These are phyloP conservation scores for Alternaria longipes DNA, from an alignment of 2,329 filamentous ascomycete species.

Conservation along the genomic window DNA sequence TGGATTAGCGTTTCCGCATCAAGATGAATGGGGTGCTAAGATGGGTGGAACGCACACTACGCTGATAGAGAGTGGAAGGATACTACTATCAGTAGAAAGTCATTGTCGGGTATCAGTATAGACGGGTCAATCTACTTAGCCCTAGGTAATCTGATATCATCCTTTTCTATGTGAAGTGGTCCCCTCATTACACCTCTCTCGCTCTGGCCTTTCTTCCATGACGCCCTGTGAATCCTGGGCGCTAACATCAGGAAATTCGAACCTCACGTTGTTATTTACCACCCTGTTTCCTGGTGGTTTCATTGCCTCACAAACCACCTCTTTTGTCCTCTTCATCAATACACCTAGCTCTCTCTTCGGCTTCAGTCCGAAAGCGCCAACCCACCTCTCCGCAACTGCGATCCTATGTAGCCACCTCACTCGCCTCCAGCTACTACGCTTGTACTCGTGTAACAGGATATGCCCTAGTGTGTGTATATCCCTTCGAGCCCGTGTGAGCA, in stretches of 20 bases:
- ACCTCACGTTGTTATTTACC: background rate
- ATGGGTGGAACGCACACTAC: background rate
- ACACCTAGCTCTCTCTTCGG: background rate
- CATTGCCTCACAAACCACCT: background rate
- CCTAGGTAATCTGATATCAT: background rate
- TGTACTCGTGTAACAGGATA: slow-evolving; percentile 29
- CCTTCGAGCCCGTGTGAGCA: slow-evolving; percentile 19
- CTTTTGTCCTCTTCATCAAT: background rate
- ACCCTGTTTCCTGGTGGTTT: background rate
- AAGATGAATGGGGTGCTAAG: background rate
- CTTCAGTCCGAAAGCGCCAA: slow-evolving; percentile 7
- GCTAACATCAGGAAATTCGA: background rate
- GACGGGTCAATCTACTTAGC: background rate
- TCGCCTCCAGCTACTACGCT: slow-evolving; percentile 20
- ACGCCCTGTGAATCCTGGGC: background rate
- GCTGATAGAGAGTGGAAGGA: background rate
- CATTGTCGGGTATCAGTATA: background rate
- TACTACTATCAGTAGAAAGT: background rate
- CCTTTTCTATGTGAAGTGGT: background rate
- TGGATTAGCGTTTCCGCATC: background rate
- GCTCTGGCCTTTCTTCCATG: background rate
- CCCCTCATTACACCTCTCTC: background rate
- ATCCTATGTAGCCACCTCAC: slow-evolving; percentile 32
- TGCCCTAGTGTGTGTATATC: slow-evolving; percentile 29
- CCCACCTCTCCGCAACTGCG: slow-evolving; percentile 29